Conservation (phyloP, 2,329 filamentous ascomycete species). For the Elsinoe batatas region DNA sequence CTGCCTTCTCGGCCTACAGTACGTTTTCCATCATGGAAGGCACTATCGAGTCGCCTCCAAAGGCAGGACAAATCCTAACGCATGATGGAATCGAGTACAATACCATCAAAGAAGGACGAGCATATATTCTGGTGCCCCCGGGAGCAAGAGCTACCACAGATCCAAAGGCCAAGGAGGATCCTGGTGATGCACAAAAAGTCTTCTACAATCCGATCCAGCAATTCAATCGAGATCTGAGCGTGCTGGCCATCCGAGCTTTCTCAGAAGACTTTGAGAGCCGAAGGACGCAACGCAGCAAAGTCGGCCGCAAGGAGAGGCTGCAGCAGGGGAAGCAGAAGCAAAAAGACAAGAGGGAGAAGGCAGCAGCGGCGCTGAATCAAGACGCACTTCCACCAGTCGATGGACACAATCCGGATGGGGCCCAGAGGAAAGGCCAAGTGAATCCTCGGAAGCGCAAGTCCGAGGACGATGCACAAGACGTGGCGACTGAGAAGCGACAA, state of each 20-base stretch:
- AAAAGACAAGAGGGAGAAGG: conserved; percentile 24
- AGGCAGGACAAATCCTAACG: conserved; percentile 24
- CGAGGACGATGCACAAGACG: neutral
- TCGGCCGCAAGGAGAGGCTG: conserved; percentile 10
- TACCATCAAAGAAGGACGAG: conserved; percentile 57
- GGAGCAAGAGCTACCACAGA: conserved; percentile 39
- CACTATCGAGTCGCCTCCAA: conserved; percentile 18
- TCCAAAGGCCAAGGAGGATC: conserved; percentile 39
- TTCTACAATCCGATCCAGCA: conserved; percentile 99
- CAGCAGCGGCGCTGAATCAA: conserved; percentile 28
- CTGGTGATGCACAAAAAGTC: conserved; percentile 60
- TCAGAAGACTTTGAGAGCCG: conserved; percentile 50
- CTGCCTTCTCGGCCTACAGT: neutral
- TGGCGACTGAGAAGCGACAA: neutral
- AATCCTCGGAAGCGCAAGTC: neutral
- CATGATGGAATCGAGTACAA: conserved; percentile 31
- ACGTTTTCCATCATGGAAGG: neutral
- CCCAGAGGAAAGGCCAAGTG: neutral
- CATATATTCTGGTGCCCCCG: conserved; percentile 55
- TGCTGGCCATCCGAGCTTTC: conserved; percentile 83
- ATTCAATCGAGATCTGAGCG: conserved; percentile 92
- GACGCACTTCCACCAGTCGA: conserved; percentile 26
- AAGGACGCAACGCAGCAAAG: neutral
- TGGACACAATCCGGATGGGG: neutral
- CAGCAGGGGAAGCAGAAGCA: conserved; percentile 20